These are phyloP conservation scores for Gonapodya prolifera DNA, from an alignment of 192 early-diverging fungal genomes.

Conservation along the genomic window DNA sequence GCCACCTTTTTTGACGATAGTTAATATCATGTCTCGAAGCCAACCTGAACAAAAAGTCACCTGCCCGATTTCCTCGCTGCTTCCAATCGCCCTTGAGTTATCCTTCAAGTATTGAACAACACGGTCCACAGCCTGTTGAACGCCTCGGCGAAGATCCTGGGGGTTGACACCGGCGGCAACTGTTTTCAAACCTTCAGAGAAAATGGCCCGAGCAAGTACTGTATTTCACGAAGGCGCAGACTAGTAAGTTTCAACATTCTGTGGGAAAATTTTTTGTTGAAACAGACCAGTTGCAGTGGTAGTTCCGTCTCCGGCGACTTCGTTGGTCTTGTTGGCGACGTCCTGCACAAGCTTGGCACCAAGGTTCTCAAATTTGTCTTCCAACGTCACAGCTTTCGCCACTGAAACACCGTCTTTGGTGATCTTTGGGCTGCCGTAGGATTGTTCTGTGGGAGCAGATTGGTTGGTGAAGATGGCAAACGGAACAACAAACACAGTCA, in stretches of 20 bases:
- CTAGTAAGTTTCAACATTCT: background rate
- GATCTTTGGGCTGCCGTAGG: slow-evolving; percentile 97
- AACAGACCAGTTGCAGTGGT: slow-evolving; percentile 74
- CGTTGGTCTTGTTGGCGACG: slow-evolving; percentile 99
- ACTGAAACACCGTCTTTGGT: slow-evolving; percentile 99
- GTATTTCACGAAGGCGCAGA: background rate
- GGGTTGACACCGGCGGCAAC: slow-evolving; percentile 99
- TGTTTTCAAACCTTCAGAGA: slow-evolving; percentile 97
- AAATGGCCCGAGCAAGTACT: slow-evolving; percentile 96
- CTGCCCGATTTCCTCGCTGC: slow-evolving; percentile 93
- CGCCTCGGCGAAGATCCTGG: slow-evolving; percentile 92
- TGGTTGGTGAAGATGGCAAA: background rate
- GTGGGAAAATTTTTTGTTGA: background rate
- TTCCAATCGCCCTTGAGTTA: slow-evolving; percentile 85
- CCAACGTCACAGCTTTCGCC: slow-evolving; percentile 89
- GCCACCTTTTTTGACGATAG: slow-evolving; percentile 87
- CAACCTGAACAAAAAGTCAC: slow-evolving; percentile 24
- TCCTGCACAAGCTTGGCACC: slow-evolving; percentile 97
- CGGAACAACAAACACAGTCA: background rate
- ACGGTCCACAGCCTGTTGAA: slow-evolving; percentile 82
- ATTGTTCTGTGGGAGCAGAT: slow-evolving; percentile 52
- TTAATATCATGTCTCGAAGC: slow-evolving; percentile 31
- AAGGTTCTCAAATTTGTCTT: slow-evolving; percentile 99
- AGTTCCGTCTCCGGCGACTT: slow-evolving; percentile 97
- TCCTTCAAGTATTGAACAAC: slow-evolving; percentile 87